Evolutionary conservation across 2,329 filamentous ascomycete genomes (phyloP), one percentile per base, ranked within the genome.

Genomic region (Cladophialophora exuberans): DNA sequence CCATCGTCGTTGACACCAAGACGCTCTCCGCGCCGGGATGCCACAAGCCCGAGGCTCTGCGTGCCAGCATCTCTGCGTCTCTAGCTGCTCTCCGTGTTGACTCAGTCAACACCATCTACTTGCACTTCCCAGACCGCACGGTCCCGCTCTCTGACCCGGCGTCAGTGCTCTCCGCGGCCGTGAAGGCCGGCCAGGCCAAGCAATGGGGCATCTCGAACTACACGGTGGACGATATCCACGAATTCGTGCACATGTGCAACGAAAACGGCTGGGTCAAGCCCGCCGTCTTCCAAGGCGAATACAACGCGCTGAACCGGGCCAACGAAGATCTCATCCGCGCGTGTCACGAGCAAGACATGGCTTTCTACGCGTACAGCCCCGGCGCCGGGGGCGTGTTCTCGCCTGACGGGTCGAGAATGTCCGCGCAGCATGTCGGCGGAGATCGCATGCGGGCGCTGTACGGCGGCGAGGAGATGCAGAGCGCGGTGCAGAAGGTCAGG

Each of bases 61-160:
- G 67, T 67, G 51, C 69, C 61, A 25, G 57, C 68, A 30, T 66
- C 66, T 26, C 48, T 59, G 3, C 61, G 57, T 56, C 30, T 41
- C 58, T 79, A 18, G 53, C 65, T 35, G 73, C 73, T 1, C 67
- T 80, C 10, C 64, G 71, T 28, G 65, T 70, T 0, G 64, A 70
- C 22, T 72, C 71, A 54, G 65, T 81, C 2, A 71, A 81, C 33
- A 73, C 79, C 46, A 79, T 72, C 44, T 82, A 82, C 57, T 71
- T 82, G 2, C 79, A 82, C 59, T 73, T 70, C 1, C 78, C 79
- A 51, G 79, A 82, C 62, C 69, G 73, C 9, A 73, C 65, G 0
- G 73, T 70, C 1, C 76, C 78, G 0, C 59, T 74, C n/a, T 65
- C 68, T 30, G 65, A 43, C 0, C 31, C 53, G 1, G 39, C 31